Evolutionary conservation across 2,329 filamentous ascomycete species (phyloP).

Genomic region (Stylonectria norvegica): DNA sequence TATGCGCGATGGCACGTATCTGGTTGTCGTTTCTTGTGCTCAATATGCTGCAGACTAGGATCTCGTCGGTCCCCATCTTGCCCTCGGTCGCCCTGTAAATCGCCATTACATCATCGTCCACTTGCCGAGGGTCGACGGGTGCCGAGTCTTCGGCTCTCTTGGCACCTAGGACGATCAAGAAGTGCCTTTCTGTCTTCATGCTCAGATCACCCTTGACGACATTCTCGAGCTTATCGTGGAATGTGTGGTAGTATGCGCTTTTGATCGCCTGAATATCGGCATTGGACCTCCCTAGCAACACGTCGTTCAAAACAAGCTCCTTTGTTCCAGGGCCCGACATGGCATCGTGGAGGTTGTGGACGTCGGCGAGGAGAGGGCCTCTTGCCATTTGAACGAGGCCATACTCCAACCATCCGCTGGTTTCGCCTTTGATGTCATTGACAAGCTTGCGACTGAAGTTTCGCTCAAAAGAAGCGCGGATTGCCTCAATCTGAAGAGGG

Average conservation of each 20-base stretch:
- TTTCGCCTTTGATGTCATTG: slow-evolving; percentile 74
- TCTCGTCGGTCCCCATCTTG: slow-evolving; percentile 68
- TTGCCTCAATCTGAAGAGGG: slow-evolving; percentile 68
- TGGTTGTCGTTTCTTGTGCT: slow-evolving; percentile 75
- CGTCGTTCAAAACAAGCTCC: slow-evolving; percentile 79
- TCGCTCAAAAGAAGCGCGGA: slow-evolving; percentile 64
- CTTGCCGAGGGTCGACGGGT: slow-evolving; percentile 67
- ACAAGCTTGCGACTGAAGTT: slow-evolving; percentile 66
- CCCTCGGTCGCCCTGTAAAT: slow-evolving; percentile 76
- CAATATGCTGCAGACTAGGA: slow-evolving; percentile 76
- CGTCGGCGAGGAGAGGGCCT: slow-evolving; percentile 77
- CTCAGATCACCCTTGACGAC: slow-evolving; percentile 78
- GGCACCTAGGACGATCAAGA: slow-evolving; percentile 74
- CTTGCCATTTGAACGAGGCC: slow-evolving; percentile 71
- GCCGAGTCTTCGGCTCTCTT: slow-evolving; percentile 73
- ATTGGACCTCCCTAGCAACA: slow-evolving; percentile 78
- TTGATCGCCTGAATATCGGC: slow-evolving; percentile 89
- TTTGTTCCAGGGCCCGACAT: slow-evolving; percentile 82
- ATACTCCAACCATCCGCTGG: slow-evolving; percentile 68
- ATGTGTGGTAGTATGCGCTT: slow-evolving; percentile 66
- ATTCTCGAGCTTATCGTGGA: slow-evolving; percentile 62
- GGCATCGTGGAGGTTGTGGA: slow-evolving; percentile 64
- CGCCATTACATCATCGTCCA: slow-evolving; percentile 72
- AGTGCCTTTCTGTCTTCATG: slow-evolving; percentile 81
- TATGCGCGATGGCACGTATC: slow-evolving; percentile 73